Percentiles rank a stretch among this genome's conserved stretches.
phyloP scores from a whole-genome alignment of 176 grass and related monocot species.

The Puccinellia tenuiflora region DNA sequence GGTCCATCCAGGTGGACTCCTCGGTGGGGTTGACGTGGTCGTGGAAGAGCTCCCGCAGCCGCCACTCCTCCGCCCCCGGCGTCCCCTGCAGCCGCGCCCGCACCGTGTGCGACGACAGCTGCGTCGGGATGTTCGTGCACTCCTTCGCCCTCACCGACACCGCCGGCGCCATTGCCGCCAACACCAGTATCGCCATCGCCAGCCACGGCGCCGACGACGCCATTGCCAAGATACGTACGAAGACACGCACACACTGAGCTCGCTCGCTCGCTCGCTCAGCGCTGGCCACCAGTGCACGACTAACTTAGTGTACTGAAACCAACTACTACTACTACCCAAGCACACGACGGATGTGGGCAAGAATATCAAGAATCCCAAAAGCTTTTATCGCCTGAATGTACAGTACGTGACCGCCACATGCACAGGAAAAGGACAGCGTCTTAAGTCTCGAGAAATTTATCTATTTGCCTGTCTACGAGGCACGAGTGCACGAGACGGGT shows the following conservation, averaged over 20 bases:
- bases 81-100: conserved; percentile 30
- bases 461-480: neutral
- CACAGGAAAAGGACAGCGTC: conserved; percentile 7
- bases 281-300: neutral
- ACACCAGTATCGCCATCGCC: too few relatives aligned
- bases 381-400: neutral
- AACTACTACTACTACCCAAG: too few relatives aligned
- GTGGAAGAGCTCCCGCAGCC: conserved; percentile 33
- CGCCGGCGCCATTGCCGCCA: neutral
- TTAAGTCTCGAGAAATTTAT: neutral
- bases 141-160: conserved; percentile 25
- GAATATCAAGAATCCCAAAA: neutral
- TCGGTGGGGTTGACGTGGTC: conserved; percentile 63
- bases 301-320: too few relatives aligned
- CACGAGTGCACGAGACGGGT: neutral
- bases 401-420: neutral
- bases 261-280: neutral
- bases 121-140: conserved; percentile 64
- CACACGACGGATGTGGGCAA: neutral
- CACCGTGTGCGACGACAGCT: conserved; percentile 57
- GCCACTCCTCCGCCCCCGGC: conserved; percentile 24
- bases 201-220: neutral
- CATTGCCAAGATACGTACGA: neutral
- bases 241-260: neutral
- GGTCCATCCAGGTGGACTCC: conserved; percentile 68